Percentiles rank a stretch among this genome's conserved stretches.
Evolutionary conservation across 2,329 filamentous ascomycete genomes (phyloP).

Genomic region (Xylariales sp.): DNA sequence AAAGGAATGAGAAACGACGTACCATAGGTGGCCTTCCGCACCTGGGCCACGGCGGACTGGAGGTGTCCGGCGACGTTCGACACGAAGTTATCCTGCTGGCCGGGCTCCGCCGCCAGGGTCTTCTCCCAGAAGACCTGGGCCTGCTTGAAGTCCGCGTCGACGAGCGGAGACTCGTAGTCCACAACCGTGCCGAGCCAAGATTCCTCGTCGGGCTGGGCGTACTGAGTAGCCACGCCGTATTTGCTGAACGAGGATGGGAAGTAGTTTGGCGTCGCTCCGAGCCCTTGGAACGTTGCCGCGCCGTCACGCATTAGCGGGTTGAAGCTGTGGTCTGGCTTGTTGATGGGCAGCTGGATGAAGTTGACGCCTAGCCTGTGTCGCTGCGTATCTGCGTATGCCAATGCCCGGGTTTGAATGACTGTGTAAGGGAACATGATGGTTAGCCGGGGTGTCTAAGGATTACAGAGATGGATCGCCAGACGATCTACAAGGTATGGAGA

Average conservation of each 20-base stretch:
- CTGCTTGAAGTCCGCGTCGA: slow-evolving; percentile 59
- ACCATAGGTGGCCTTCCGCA: slow-evolving; percentile 38
- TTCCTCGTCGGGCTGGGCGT: slow-evolving; percentile 59
- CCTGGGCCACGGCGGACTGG: slow-evolving; percentile 51
- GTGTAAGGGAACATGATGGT: not conserved
- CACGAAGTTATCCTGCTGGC: slow-evolving; percentile 71
- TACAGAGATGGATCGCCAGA: no score
- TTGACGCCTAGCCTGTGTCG: slow-evolving; percentile 69
- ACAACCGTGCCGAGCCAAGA: slow-evolving; percentile 60
- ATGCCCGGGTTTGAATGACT: slow-evolving; percentile 65
- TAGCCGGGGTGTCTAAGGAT: not conserved
- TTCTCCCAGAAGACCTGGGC: slow-evolving; percentile 59
- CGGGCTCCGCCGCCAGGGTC: slow-evolving; percentile 52
- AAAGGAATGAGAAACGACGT: not conserved
- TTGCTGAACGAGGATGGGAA: slow-evolving; percentile 33
- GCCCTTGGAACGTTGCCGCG: slow-evolving; percentile 22
- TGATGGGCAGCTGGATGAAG: slow-evolving; percentile 58
- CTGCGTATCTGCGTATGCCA: slow-evolving; percentile 66
- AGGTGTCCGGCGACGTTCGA: slow-evolving; percentile 69
- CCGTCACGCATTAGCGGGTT: slow-evolving; percentile 36
- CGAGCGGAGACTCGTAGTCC: slow-evolving; percentile 56
- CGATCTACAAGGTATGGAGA: not conserved
- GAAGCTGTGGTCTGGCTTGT: slow-evolving; percentile 33
- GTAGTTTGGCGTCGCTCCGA: slow-evolving; percentile 35
- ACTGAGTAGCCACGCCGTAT: slow-evolving; percentile 46